phyloP scores from a whole-genome alignment of 2,329 filamentous ascomycete species.

The Epicoccum nigrum region DNA sequence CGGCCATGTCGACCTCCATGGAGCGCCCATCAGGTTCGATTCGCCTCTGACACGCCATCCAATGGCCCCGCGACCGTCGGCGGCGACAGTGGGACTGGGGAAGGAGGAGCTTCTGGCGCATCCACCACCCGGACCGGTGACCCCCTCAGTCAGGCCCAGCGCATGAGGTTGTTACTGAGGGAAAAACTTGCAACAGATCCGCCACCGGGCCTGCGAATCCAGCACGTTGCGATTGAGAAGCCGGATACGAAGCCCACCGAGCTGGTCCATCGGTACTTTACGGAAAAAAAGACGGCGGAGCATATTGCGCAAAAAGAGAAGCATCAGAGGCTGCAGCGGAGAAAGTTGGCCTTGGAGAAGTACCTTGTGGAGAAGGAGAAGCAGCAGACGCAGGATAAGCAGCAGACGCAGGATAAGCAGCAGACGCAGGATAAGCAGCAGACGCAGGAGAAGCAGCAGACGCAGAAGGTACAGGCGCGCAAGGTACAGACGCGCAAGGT shows the following conservation, averaged over 20 bases:
- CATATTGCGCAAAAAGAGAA: no score
- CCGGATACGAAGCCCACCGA: no score
- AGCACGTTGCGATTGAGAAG: no score
- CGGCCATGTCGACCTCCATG: constrained; percentile 53
- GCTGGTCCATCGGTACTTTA: no score
- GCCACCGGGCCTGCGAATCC: not conserved
- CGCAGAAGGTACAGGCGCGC: no score
- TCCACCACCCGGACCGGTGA: not conserved
- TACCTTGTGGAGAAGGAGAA: no score
- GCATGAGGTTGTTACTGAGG: not conserved
- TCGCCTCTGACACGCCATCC: constrained; percentile 29
- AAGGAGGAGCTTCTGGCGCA: not conserved
- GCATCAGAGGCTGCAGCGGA: no score
- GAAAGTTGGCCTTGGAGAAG: no score
- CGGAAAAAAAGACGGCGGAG: no score
- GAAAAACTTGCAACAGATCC: not conserved
- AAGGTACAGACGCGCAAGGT: no score
- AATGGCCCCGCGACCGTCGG: constrained; percentile 18
- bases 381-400: not conserved
- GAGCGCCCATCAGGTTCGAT: constrained; percentile 45
- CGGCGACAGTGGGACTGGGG: constrained; percentile 8
- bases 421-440: not conserved
- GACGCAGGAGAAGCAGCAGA: no score
- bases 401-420: not conserved
- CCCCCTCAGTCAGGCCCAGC: constrained; percentile 3